Base-by-base conservation (phyloP, 352 stramenopile genomes). In the Elongisporangium undulatum region DNA sequence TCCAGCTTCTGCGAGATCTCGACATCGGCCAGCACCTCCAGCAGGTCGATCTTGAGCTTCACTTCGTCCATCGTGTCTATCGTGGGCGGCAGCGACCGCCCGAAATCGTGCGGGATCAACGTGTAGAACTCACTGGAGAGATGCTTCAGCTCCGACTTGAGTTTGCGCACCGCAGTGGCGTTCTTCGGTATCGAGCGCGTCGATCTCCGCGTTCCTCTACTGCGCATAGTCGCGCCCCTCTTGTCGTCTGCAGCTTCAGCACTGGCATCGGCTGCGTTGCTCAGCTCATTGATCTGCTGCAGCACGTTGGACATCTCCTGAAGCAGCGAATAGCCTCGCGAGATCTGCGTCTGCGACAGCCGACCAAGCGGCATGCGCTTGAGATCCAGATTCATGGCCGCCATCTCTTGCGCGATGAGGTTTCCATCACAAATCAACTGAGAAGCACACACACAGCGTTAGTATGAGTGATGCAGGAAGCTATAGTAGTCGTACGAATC, bases 71-170 rank as follows among this genome's bases (percentile, higher is more conserved):
- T 66, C 19, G 77, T 79, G 51, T 82, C 75, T 52, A 91, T 85
- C 17, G 75, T 23, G 16, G 79, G 82, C 16, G 82, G 82, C 24
- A 88, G 53, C 16, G 69, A 65, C 19, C 76, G 71, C 0, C 82
- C 79, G 61, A 89, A 89, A 26, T 91, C 74, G 53, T 91, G 82
- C 12, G 82, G 82, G 49, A 91, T 86, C 26, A 91, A 49, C 24
- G 79, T 81, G 68, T 91, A 91, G 53, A 91, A 89, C 10, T 83
- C 73, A 49, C 71, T 88, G 9, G 77, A 80, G 0, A 89, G 64
- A 19, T 69, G 41, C 53, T 89, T 91, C 6, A 91, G 61, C 20
- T 77, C 69, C 3, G 24, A 64, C 56, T 85, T 89, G 13, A 82
- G 64, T 26, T 69, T 68, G 55, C 70, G 63, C 13, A 82, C 66